phyloP scores from a whole-genome alignment of 2,329 filamentous ascomycete species.

The Penicillium fuscoglaucum region DNA sequence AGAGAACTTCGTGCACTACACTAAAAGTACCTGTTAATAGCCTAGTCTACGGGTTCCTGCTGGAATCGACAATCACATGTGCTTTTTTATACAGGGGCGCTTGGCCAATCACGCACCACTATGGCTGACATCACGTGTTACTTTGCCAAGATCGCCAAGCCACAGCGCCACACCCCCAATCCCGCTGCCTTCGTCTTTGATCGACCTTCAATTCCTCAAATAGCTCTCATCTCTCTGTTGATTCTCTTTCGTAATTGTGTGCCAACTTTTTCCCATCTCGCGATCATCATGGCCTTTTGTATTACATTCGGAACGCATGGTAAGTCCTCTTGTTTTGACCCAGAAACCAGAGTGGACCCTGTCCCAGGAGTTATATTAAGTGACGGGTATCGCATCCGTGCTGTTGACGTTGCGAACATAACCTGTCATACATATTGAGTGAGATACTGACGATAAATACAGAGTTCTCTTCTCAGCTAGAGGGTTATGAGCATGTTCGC shows the following conservation, averaged over 20 bases:
- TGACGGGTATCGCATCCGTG: background rate
- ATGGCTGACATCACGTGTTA: constrained; percentile 20
- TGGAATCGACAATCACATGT: background rate
- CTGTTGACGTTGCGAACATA: constrained; percentile 7
- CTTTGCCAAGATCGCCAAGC: constrained; percentile 33
- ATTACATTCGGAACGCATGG: constrained; percentile 47
- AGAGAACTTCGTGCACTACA: background rate
- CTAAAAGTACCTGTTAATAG: background rate
- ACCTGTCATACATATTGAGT: constrained; percentile 7
- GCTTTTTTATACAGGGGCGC: constrained; percentile 4
- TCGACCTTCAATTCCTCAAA: constrained; percentile 7
- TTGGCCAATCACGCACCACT: constrained; percentile 16
- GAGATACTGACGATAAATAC: constrained; percentile 17
- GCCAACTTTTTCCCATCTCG: background rate
- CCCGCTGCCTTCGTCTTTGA: constrained; percentile 31
- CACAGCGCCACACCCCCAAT: constrained; percentile 36
- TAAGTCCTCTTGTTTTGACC: constrained; percentile 22
- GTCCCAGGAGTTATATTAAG: constrained; percentile 7
- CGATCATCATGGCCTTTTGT: constrained; percentile 42
- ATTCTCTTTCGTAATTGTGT: background rate
- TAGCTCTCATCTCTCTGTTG: background rate
- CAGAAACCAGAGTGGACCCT: constrained; percentile 14
- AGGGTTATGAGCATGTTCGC: constrained; percentile 49
- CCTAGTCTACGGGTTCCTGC: background rate
- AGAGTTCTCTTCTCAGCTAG: constrained; percentile 48